Percentiles rank a stretch among this genome's conserved stretches.
Conservation (phyloP, 2,329 filamentous ascomycete genomes). For the Exophiala oligosperma region DNA sequence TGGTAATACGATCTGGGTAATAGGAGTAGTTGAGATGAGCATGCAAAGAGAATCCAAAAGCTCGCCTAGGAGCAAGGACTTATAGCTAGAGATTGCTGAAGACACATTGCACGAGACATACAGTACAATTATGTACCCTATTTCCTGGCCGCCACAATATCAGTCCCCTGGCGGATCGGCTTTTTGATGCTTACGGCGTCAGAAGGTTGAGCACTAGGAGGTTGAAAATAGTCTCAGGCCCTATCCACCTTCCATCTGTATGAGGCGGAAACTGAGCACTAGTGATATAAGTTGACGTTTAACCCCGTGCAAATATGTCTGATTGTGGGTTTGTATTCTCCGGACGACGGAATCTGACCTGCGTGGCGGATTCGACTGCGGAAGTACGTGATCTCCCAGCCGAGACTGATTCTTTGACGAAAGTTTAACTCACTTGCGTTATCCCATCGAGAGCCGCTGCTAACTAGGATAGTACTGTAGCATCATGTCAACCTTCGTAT, state of each 20-base stretch:
- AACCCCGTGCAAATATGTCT: not conserved
- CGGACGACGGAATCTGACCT: not conserved
- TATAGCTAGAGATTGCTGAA: not conserved
- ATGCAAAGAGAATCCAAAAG: not conserved
- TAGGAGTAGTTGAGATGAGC: not conserved
- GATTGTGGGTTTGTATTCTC: not conserved
- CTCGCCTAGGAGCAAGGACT: not conserved
- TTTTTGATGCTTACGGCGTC: not conserved
- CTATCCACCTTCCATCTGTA: not conserved
- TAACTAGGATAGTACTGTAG: not conserved
- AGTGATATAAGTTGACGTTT: not conserved
- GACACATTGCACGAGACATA: not conserved
- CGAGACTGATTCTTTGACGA: not conserved
- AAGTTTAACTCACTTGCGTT: not conserved
- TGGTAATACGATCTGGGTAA: not conserved
- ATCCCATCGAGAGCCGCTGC: not conserved
- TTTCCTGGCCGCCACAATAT: not conserved
- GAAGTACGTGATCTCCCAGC: not conserved
- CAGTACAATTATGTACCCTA: not conserved
- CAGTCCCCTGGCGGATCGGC: not conserved
- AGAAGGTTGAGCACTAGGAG: not conserved
- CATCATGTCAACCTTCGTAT: conserved; percentile 2
- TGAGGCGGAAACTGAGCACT: not conserved
- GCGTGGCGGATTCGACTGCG: not conserved
- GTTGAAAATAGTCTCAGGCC: not conserved